These are phyloP conservation scores for Fraxinus velutina DNA, from an alignment of 305 asterid species.

Conservation along the genomic window DNA sequence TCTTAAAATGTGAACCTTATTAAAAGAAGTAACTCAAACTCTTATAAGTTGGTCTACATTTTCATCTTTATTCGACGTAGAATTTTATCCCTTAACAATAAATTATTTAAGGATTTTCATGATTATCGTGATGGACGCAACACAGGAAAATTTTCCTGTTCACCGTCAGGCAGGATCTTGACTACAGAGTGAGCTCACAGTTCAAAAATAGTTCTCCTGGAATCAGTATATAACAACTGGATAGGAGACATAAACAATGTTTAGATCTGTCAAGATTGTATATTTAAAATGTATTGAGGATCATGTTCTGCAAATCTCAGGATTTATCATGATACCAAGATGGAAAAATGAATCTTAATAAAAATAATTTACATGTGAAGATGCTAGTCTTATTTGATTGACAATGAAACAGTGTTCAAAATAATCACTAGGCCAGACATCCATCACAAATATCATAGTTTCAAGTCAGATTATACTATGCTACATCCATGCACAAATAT, in stretches of 20 bases:
- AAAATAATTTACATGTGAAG: not conserved
- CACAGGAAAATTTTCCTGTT: not conserved
- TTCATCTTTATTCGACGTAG: too few relatives aligned
- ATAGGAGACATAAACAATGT: not conserved
- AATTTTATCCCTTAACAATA: too few relatives aligned
- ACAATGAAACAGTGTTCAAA: not conserved
- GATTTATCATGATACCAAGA: not conserved
- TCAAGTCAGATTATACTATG: slow-evolving; percentile 5
- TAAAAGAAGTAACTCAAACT: too few relatives aligned
- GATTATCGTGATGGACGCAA: not conserved
- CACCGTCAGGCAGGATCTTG: not conserved
- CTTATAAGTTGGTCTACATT: too few relatives aligned
- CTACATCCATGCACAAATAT: not conserved
- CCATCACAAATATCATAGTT: slow-evolving; percentile 13
- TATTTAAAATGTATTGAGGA: not conserved
- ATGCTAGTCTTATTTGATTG: not conserved
- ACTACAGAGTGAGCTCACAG: not conserved
- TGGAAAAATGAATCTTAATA: not conserved
- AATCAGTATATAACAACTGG: not conserved
- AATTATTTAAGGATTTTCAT: not conserved
- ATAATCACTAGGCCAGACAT: not conserved
- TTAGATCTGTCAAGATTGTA: not conserved
- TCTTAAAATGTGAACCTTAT: too few relatives aligned
- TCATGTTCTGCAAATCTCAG: not conserved
- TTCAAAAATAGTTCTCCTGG: not conserved